Evolutionary conservation across 1,139 yeast species (phyloP), one percentile per base, ranked within the genome.

Genomic region (Suhomyces taliae): DNA sequence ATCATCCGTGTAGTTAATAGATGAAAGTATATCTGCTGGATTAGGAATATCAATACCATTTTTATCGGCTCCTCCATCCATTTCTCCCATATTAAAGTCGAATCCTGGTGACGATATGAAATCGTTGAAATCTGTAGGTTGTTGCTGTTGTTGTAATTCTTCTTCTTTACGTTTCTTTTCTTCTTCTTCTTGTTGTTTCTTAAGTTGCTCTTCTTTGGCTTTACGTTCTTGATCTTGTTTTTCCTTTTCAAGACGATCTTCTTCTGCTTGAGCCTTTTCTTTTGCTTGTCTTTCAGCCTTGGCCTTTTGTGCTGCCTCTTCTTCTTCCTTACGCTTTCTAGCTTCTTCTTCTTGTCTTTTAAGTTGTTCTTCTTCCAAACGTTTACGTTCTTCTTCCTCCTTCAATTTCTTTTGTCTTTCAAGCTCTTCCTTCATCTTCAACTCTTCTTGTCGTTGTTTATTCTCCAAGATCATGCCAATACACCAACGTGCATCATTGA

Each of bases 401-500:
- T 66, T 64, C 39, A 54, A 55, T 34, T 52, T 52, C 43, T 57
- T 55, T 46, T 64, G 67, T 42, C 68, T 58, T 47, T 71, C 77
- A 48, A 62, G 52, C 51, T 74, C 79, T 53, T 73, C 77, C 50
- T 49, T 67, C 34, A 69, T 47, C 54, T 69, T 70, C 59, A 70
- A 51, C 53, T 72, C 77, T 50, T 74, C 77, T 51, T 74, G 77
- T 41, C 65, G 66, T 53, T 72, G 77, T 54, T 69, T 70, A 53
- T 66, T 72, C 53, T 74, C 78, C 34, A 75, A 59, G 51, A 75
- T 74, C 50, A 71, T 74, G 47, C 69, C 78, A 8, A 75, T 62
- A 50, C 79, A 74, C 80, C 80, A 75, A 40, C 64, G 61, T 7
- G 78, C 73, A 48, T 75, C 79, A 52, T 74, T 74, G 53, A 74